Conservation (phyloP, 2,329 filamentous ascomycete genomes). For the Alternaria triticimaculans region DNA sequence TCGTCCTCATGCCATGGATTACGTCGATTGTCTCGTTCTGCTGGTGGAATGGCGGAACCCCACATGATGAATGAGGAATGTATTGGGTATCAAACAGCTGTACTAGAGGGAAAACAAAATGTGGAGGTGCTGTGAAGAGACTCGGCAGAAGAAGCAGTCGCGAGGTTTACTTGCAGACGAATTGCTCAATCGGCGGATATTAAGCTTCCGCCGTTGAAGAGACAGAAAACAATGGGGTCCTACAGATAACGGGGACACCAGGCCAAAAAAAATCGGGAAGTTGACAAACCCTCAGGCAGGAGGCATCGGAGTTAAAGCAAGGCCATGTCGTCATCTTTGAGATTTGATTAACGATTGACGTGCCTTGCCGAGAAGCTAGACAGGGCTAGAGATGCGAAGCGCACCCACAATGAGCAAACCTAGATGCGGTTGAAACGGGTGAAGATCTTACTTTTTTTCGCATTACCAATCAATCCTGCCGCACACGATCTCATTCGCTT, state of each 20-base stretch:
- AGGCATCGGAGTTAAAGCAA: constrained; percentile 23
- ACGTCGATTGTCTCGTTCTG: constrained; percentile 31
- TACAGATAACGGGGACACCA: neutral
- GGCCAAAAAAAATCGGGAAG: constrained; percentile 6
- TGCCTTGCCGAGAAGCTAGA: constrained; percentile 10
- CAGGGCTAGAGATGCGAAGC: neutral
- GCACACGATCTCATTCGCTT: neutral
- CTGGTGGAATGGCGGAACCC: constrained; percentile 23
- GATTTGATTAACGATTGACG: constrained; percentile 14
- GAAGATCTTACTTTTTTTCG: neutral
- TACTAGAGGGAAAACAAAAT: neutral
- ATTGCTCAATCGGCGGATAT: neutral
- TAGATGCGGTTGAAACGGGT: neutral
- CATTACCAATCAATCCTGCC: constrained; percentile 9
- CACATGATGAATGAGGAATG: constrained; percentile 26
- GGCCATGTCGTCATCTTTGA: constrained; percentile 19
- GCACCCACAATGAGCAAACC: neutral
- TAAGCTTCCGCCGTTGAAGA: neutral
- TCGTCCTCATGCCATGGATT: constrained; percentile 47
- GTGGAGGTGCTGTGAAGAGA: neutral
- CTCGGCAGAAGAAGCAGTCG: neutral
- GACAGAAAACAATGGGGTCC: neutral
- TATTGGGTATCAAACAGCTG: constrained; percentile 1
- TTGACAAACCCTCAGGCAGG: constrained; percentile 17
- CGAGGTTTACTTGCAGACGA: neutral